Percentiles rank a stretch among this genome's conserved stretches.
Evolutionary conservation across 495 filamentous ascomycete species (phyloP).

Genomic region (Penicillium cosmopolitanum): DNA sequence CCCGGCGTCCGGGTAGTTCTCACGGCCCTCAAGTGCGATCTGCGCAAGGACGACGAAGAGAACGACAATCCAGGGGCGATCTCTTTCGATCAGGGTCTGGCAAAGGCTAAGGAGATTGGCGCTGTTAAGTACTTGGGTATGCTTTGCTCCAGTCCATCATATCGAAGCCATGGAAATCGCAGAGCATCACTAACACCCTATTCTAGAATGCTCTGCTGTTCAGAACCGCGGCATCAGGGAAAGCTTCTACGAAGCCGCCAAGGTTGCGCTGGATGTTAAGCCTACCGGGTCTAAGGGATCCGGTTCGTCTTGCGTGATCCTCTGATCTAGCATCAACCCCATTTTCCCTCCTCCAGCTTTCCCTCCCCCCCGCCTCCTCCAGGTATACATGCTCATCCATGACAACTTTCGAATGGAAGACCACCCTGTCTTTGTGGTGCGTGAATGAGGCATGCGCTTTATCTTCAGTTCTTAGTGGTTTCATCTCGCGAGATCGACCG

Average conservation of each 20-base stretch:
- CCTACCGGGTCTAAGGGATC: slow-evolving; percentile 43
- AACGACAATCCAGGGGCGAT: slow-evolving; percentile 71
- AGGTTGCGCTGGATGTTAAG: slow-evolving; percentile 93
- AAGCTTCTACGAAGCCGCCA: slow-evolving; percentile 96
- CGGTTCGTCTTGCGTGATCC: slow-evolving; percentile 38
- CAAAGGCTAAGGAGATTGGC: slow-evolving; percentile 86
- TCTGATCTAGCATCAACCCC: slow-evolving; percentile 18
- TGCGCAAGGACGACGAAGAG: slow-evolving; percentile 70
- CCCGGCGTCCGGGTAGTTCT: slow-evolving; percentile 91
- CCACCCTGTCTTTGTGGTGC: background rate
- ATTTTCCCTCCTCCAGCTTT: too few relatives aligned
- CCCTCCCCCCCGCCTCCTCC: background rate
- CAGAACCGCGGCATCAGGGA: slow-evolving; percentile 97
- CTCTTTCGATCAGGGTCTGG: slow-evolving; percentile 88
- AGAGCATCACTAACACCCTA: slow-evolving; percentile 1
- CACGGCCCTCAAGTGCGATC: slow-evolving; percentile 96
- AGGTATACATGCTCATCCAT: background rate
- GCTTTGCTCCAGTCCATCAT: slow-evolving; percentile 13
- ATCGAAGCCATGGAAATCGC: background rate
- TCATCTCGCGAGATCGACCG: background rate
- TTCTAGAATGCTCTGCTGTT: slow-evolving; percentile 91
- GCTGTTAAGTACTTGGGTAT: slow-evolving; percentile 87
- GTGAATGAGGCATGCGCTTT: slow-evolving; percentile 4
- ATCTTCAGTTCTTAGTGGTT: background rate
- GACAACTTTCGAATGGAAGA: background rate